A percentile compares a stretch with the other conserved stretches of the same genome.
phyloP scores from a whole-genome alignment of 2,329 filamentous ascomycete genomes.

The Nemania diffusa region DNA sequence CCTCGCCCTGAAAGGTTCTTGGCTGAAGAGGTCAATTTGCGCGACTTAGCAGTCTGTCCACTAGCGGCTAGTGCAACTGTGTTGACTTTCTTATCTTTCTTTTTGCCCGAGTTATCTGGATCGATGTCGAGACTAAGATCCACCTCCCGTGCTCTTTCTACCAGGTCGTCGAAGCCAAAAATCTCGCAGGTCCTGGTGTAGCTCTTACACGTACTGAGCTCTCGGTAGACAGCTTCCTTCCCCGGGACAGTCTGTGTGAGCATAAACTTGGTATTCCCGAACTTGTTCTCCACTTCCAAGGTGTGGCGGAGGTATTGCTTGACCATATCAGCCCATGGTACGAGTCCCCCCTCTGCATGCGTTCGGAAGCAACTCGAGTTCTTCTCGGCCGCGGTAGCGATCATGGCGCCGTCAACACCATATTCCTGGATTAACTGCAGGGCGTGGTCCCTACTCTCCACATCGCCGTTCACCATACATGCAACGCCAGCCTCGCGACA shows the following conservation, averaged over 20 bases:
- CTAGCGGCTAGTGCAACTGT: constrained; percentile 60
- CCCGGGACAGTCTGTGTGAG: constrained; percentile 88
- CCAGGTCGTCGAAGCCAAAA: constrained; percentile 71
- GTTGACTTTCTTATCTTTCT: constrained; percentile 47
- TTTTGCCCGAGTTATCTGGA: constrained; percentile 59
- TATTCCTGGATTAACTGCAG: constrained; percentile 77
- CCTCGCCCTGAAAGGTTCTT: constrained; percentile 50
- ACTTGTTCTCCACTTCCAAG: constrained; percentile 84
- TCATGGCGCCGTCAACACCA: constrained; percentile 95
- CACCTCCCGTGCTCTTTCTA: constrained; percentile 70
- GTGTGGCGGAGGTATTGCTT: constrained; percentile 77
- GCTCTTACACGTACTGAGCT: constrained; percentile 72
- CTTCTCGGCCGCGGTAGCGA: constrained; percentile 89
- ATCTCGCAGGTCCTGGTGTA: constrained; percentile 76
- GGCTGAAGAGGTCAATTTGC: constrained; percentile 35
- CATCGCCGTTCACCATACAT: constrained; percentile 96
- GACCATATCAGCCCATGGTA: constrained; percentile 81
- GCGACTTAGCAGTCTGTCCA: constrained; percentile 56
- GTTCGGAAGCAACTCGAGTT: constrained; percentile 89
- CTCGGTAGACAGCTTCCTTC: constrained; percentile 71
- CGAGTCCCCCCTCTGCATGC: constrained; percentile 71
- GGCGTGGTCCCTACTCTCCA: constrained; percentile 78
- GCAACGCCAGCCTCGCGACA: constrained; percentile 89
- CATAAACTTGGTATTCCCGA: constrained; percentile 92
- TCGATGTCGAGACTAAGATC: constrained; percentile 73